phyloP scores from a whole-genome alignment of 495 filamentous ascomycete genomes.

The Tuber calosporum region DNA sequence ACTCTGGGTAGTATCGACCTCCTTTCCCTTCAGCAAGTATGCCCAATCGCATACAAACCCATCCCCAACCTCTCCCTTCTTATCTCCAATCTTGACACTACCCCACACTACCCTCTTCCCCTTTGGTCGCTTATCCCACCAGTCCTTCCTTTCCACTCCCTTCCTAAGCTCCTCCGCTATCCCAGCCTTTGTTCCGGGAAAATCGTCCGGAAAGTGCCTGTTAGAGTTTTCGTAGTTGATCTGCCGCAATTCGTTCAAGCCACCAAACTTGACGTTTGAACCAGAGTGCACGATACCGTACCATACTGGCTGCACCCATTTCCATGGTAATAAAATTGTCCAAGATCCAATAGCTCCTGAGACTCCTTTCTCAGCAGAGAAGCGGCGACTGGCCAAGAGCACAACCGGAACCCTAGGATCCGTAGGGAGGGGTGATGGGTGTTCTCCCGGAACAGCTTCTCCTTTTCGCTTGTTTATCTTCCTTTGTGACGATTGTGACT shows the following conservation, averaged over 20 bases:
- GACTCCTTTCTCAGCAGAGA: slow-evolving; percentile 36
- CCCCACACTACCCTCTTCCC: slow-evolving; percentile 72
- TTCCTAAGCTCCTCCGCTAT: slow-evolving; percentile 66
- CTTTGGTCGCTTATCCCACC: slow-evolving; percentile 75
- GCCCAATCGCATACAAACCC: slow-evolving; percentile 90
- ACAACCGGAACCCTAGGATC: slow-evolving; percentile 81
- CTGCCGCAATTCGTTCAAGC: slow-evolving; percentile 71
- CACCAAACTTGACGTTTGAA: slow-evolving; percentile 72
- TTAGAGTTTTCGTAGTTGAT: slow-evolving; percentile 70
- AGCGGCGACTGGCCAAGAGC: slow-evolving; percentile 51
- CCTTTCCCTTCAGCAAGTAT: slow-evolving; percentile 46
- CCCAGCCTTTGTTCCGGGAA: slow-evolving; percentile 73
- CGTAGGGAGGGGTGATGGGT: slow-evolving; percentile 52
- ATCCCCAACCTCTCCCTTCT: slow-evolving; percentile 74
- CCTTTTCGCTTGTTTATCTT: slow-evolving; percentile 78
- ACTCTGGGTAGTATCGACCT: slow-evolving; percentile 9
- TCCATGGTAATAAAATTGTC: slow-evolving; percentile 87
- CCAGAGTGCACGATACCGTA: slow-evolving; percentile 75
- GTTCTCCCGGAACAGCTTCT: slow-evolving; percentile 56
- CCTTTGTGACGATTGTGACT: slow-evolving; percentile 66
- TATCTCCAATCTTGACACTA: slow-evolving; percentile 65
- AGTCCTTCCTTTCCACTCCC: slow-evolving; percentile 52
- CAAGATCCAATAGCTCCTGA: slow-evolving; percentile 53
- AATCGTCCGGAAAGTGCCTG: slow-evolving; percentile 85
- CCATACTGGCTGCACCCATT: slow-evolving; percentile 80